Percentiles rank a stretch among this genome's conserved stretches.
Conservation (phyloP, 2,329 filamentous ascomycete genomes). For the Aureobasidium pullulans region DNA sequence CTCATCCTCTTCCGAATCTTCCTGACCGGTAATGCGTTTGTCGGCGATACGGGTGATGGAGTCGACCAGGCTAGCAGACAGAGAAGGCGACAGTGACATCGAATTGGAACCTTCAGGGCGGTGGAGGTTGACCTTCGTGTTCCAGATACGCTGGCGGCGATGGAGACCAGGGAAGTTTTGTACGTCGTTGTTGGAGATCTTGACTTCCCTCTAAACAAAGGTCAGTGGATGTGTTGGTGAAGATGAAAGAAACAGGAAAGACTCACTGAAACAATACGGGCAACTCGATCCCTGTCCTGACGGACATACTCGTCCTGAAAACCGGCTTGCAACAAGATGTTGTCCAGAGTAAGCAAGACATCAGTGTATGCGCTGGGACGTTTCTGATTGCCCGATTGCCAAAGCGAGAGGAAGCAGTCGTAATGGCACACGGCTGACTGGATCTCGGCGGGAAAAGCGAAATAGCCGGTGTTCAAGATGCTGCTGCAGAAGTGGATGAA, state of each 20-base stretch:
- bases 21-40: neutral
- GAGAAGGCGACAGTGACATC: neutral
- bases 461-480: neutral
- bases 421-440: neutral
- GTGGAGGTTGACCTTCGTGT: neutral
- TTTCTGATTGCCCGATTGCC: neutral
- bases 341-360: neutral
- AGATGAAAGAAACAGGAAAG: neutral
- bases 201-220: neutral
- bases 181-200: neutral
- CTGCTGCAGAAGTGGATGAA: neutral
- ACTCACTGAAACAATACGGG: constrained; percentile 1
- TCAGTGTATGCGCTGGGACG: neutral
- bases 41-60: neutral
- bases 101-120: neutral
- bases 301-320: neutral
- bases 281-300: constrained; percentile 1
- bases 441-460: neutral
- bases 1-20: neutral
- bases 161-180: constrained; percentile 3
- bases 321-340: neutral
- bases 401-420: constrained; percentile 1
- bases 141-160: neutral
- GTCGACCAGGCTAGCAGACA: neutral
- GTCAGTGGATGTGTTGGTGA: neutral